Evolutionary conservation across 345 rosid species (phyloP).

Genomic region (Alliaria petiolata): DNA sequence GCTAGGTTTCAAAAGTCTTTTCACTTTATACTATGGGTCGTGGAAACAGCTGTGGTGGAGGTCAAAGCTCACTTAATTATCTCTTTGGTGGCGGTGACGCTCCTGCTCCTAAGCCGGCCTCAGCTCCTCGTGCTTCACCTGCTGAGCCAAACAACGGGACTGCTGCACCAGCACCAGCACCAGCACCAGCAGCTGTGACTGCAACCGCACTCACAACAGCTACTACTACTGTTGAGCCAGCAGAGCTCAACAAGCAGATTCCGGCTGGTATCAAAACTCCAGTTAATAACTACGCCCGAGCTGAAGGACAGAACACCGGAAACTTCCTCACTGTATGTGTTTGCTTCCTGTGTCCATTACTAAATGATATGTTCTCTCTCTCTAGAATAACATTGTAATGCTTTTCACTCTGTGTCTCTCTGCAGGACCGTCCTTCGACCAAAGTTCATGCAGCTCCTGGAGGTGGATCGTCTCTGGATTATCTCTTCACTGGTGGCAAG

Average conservation of each 20-base stretch:
- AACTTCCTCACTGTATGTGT: constrained; percentile 74
- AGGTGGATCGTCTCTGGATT: constrained; percentile 43
- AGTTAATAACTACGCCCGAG: constrained; percentile 62
- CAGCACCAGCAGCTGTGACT: background rate
- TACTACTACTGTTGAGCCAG: constrained; percentile 32
- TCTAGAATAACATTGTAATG: background rate
- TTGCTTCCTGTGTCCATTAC: background rate
- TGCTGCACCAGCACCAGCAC: background rate
- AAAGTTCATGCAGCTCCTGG: constrained; percentile 50
- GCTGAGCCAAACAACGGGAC: constrained; percentile 18
- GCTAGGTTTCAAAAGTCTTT: background rate
- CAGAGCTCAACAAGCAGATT: constrained; percentile 42
- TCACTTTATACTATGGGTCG: constrained; percentile 52
- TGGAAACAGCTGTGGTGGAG: constrained; percentile 79
- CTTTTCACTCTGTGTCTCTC: background rate
- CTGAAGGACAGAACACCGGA: constrained; percentile 76
- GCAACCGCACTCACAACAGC: constrained; percentile 23
- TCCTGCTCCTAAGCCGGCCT: constrained; percentile 31
- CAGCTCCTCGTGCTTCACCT: constrained; percentile 32
- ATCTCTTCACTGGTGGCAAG: constrained; percentile 41
- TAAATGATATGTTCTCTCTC: background rate
- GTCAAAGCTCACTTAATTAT: constrained; percentile 80
- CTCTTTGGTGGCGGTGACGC: constrained; percentile 65
- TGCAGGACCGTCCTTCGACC: constrained; percentile 44
- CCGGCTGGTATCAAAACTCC: constrained; percentile 67